Conservation (phyloP, 2,329 filamentous ascomycete genomes). For the Phaeosphaeriaceae sp. region DNA sequence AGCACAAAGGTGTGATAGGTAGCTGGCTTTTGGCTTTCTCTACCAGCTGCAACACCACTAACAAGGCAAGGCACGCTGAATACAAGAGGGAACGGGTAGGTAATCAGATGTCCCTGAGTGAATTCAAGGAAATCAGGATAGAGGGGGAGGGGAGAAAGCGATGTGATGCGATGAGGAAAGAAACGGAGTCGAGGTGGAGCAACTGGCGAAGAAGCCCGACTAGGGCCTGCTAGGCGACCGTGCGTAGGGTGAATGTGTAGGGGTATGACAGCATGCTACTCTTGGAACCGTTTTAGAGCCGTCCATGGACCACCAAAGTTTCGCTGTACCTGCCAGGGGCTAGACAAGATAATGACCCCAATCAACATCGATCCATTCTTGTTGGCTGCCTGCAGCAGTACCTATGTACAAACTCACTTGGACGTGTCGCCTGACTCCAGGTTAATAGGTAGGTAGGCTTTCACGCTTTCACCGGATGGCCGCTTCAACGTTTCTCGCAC, state of each 20-base stretch:
- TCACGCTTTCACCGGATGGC: conserved; percentile 18
- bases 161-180: conserved; percentile 32
- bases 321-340: conserved; percentile 32
- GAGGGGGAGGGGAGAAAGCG: conserved; percentile 30
- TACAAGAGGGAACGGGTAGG: conserved; percentile 13
- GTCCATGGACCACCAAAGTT: conserved; percentile 18
- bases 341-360: conserved; percentile 19
- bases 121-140: conserved; percentile 28
- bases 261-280: conserved; percentile 45
- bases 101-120: conserved; percentile 29
- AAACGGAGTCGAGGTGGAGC: conserved; percentile 40
- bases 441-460: too few species aligned
- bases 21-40: too few species aligned
- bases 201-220: conserved; percentile 36
- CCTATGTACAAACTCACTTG: too few species aligned
- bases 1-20: conserved; percentile 9
- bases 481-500: conserved; percentile 22
- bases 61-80: conserved; percentile 14
- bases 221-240: conserved; percentile 38
- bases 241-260: conserved; percentile 45
- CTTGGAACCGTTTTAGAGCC: conserved; percentile 31
- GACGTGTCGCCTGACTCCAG: too few species aligned
- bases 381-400: conserved; percentile 29
- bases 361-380: conserved; percentile 18
- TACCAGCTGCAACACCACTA: conserved; percentile 26